Percentiles rank a stretch among this genome's conserved stretches.
These are phyloP conservation scores for Cornus florida DNA, from an alignment of 148 eudicot genomes.

Conservation along the genomic window DNA sequence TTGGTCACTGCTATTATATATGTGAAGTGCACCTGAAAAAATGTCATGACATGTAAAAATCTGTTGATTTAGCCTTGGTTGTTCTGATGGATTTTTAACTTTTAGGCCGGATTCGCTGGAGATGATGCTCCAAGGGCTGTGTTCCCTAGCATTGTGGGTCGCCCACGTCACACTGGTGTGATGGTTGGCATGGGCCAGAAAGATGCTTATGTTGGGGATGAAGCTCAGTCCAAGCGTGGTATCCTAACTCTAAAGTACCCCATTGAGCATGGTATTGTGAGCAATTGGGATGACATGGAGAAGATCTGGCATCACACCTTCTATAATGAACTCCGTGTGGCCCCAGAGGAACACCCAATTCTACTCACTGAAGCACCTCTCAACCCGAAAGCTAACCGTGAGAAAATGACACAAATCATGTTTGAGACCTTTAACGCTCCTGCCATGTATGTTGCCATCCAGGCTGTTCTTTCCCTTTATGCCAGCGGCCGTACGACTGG, in stretches of 20 bases:
- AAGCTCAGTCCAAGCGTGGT: constrained; percentile 61
- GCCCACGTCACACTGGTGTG: constrained; percentile 58
- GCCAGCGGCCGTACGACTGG: constrained; percentile 51
- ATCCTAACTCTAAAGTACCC: constrained; percentile 54
- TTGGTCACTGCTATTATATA: background rate
- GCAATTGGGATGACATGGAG: constrained; percentile 69
- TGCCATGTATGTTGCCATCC: constrained; percentile 48
- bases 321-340: constrained; percentile 59
- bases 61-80: background rate
- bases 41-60: too few species aligned
- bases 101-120: constrained; percentile 65
- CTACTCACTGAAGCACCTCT: constrained; percentile 57
- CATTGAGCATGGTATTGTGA: constrained; percentile 62
- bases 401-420: constrained; percentile 55
- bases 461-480: constrained; percentile 43
- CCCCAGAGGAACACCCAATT: constrained; percentile 64
- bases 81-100: background rate
- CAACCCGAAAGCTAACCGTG: constrained; percentile 60
- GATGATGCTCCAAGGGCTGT: constrained; percentile 72
- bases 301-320: constrained; percentile 62
- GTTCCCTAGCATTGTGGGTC: constrained; percentile 59
- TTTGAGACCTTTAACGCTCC: constrained; percentile 49
- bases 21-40: background rate
- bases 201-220: constrained; percentile 55
- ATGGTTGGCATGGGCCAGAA: constrained; percentile 53